Evolutionary conservation across 768 basidiomycete genomes (phyloP).

Genomic region (Phaffia australis): DNA sequence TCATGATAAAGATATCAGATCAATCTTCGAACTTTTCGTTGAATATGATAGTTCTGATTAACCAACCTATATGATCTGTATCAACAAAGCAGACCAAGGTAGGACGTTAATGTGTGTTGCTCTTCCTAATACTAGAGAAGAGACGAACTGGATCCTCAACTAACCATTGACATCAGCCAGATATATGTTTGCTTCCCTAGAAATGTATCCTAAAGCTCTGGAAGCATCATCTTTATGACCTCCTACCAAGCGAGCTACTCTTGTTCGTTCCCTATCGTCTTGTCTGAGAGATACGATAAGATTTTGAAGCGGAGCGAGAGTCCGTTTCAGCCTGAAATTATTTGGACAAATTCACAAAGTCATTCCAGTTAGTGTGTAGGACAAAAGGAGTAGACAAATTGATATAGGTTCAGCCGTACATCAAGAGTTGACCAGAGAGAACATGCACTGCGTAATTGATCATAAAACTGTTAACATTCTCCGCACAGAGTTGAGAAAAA

Average conservation of each 20-base stretch:
- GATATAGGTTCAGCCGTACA: neutral
- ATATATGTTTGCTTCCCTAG: slow-evolving; percentile 10
- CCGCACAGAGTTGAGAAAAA: too few relatives aligned
- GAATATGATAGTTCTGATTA: too few relatives aligned
- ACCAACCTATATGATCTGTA: slow-evolving; percentile 10
- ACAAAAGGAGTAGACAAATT: neutral
- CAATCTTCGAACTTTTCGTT: too few relatives aligned
- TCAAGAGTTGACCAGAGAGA: slow-evolving; percentile 11
- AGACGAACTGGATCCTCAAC: neutral
- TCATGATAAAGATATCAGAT: too few relatives aligned
- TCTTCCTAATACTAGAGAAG: too few relatives aligned
- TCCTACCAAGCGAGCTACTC: slow-evolving; percentile 5
- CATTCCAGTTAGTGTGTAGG: neutral
- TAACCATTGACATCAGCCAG: slow-evolving; percentile 21
- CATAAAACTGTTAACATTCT: too few relatives aligned
- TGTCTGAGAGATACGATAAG: slow-evolving; percentile 12
- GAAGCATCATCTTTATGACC: neutral
- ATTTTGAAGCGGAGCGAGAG: slow-evolving; percentile 7
- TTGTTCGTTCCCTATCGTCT: slow-evolving; percentile 13
- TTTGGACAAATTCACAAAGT: neutral
- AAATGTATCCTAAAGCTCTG: neutral
- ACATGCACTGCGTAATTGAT: slow-evolving; percentile 3
- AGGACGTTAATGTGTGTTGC: neutral
- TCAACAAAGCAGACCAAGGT: neutral
- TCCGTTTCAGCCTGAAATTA: slow-evolving; percentile 15